phyloP scores from a whole-genome alignment of 257 asterid genomes.

The Lycium ferocissimum region DNA sequence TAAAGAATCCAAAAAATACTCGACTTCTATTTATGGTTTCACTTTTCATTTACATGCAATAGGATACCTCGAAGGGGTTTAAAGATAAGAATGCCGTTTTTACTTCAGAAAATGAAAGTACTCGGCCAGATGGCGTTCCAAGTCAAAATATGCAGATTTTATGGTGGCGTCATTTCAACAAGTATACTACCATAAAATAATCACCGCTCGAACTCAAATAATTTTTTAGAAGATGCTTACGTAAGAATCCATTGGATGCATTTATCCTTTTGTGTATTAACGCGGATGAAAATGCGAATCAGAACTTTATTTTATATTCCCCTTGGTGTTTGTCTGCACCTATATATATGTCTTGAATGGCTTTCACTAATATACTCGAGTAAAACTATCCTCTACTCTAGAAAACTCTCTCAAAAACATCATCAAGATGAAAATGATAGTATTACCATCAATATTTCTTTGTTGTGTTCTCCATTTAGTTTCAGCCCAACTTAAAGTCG shows the following conservation, averaged over 20 bases:
- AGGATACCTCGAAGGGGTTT: too few relatives aligned
- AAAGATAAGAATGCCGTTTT: too few relatives aligned
- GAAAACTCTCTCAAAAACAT: background rate
- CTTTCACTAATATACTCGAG: background rate
- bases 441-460: conserved; percentile 29
- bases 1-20: too few relatives aligned
- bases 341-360: background rate
- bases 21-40: too few relatives aligned
- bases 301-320: background rate
- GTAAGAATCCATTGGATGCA: conserved; percentile 19
- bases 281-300: background rate
- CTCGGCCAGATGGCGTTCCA: too few relatives aligned
- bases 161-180: background rate
- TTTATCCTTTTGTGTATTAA: background rate
- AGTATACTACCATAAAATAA: background rate
- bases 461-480: conserved; percentile 41
- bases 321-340: background rate
- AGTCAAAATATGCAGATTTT: too few relatives aligned
- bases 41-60: too few relatives aligned
- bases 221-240: background rate
- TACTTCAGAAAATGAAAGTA: too few relatives aligned
- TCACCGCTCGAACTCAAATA: background rate
- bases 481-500: conserved; percentile 60
- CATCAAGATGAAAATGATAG: conserved; percentile 37
- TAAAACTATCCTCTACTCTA: background rate